Conservation (phyloP, 2,329 filamentous ascomycete genomes). For the Colletotrichum godetiae region DNA sequence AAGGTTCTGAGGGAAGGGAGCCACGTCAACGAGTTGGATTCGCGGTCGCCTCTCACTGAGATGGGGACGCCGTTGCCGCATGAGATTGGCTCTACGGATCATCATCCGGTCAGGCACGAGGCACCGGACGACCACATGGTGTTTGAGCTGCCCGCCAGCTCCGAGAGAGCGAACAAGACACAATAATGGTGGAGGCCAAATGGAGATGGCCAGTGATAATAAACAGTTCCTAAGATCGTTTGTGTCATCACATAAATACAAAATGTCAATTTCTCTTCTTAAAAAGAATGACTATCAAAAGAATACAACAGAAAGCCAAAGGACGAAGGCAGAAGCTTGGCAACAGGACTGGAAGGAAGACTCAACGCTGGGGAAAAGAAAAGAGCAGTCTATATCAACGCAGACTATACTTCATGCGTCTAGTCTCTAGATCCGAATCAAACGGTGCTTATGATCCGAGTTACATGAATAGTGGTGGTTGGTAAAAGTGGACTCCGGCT, state of each 20-base stretch:
- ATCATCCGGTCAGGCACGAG: not conserved
- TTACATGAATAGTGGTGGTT: not conserved
- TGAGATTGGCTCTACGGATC: not conserved
- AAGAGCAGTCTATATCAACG: not conserved
- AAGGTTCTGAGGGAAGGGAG: not conserved
- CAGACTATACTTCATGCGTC: no score
- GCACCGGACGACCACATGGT: not conserved
- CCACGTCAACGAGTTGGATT: slow-evolving; percentile 3
- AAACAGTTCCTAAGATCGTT: not conserved
- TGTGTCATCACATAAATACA: not conserved
- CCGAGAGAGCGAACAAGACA: not conserved
- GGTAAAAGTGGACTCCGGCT: not conserved
- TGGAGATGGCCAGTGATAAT: not conserved
- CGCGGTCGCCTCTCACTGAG: not conserved
- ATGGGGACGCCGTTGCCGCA: not conserved
- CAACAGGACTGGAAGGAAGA: not conserved
- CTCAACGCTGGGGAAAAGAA: not conserved
- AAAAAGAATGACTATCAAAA: not conserved
- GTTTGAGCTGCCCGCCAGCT: not conserved
- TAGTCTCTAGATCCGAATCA: not conserved
- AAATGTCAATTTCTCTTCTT: not conserved
- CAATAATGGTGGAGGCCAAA: not conserved
- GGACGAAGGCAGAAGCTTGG: no score
- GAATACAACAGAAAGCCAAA: not conserved
- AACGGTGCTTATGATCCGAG: no score